Conservation (phyloP, 2,329 filamentous ascomycete genomes). For the Fusarium gaditjirri region DNA sequence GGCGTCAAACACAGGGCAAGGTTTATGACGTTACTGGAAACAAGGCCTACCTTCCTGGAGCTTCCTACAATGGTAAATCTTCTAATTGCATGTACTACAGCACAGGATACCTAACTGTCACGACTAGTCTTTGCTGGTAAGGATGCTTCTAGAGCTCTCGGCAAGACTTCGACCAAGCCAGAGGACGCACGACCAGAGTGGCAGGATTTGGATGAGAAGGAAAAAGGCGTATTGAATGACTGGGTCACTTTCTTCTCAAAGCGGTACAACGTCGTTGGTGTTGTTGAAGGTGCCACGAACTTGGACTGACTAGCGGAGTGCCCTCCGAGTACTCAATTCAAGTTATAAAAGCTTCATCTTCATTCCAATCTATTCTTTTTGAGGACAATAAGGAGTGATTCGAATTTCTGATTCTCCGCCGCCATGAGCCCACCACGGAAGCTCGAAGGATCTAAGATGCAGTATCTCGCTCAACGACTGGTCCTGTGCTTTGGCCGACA, state of each 20-base stretch:
- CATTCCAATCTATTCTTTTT: not conserved
- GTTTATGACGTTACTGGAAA: constrained; percentile 96
- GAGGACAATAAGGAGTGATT: not conserved
- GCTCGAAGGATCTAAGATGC: not conserved
- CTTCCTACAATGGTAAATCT: constrained; percentile 81
- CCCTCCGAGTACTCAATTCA: constrained; percentile 33
- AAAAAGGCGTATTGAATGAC: constrained; percentile 86
- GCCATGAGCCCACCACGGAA: constrained; percentile 24
- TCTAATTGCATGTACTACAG: not conserved
- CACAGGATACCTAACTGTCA: constrained; percentile 9
- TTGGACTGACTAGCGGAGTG: constrained; percentile 52
- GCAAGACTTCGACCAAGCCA: constrained; percentile 83
- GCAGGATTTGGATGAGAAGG: constrained; percentile 83
- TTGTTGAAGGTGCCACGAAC: constrained; percentile 70
- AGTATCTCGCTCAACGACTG: not conserved
- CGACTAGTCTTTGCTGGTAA: constrained; percentile 89
- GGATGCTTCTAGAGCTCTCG: constrained; percentile 92
- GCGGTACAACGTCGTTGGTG: constrained; percentile 89
- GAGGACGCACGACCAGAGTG: constrained; percentile 88
- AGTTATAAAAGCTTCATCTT: constrained; percentile 30
- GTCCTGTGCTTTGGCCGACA: not conserved
- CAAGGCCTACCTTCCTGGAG: constrained; percentile 82
- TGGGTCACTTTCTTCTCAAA: constrained; percentile 98
- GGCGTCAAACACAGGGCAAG: constrained; percentile 70
- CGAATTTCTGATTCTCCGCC: constrained; percentile 34